Evolutionary conservation across 371 early-diverging fungal species (phyloP).

Genomic region (Fennellomyces sp.): DNA sequence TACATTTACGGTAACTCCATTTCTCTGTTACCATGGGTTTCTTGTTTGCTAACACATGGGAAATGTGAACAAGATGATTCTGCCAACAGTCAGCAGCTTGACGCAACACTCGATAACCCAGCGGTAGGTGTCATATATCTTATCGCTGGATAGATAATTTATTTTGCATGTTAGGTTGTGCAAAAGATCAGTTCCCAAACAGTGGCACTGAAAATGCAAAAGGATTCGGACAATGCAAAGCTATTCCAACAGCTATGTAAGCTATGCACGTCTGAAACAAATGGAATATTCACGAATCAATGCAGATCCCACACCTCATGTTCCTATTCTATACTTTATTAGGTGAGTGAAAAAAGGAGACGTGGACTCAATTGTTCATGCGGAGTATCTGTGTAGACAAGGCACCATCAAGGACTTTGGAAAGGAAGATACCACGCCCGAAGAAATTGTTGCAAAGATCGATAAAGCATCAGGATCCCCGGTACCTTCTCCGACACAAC

Average conservation of each 20-base stretch:
- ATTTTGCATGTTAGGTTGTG: constrained; percentile 6
- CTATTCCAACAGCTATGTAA: constrained; percentile 31
- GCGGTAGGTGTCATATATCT: constrained; percentile 4
- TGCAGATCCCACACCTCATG: constrained; percentile 21
- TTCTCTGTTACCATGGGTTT: background rate
- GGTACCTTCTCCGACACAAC: background rate
- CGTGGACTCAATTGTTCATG: too few species aligned
- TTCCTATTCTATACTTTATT: constrained; percentile 26
- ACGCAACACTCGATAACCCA: constrained; percentile 5
- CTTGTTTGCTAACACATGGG: background rate
- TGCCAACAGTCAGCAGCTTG: constrained; percentile 6
- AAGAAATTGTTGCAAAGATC: constrained; percentile 18
- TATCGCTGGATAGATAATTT: background rate
- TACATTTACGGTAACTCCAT: constrained; percentile 21
- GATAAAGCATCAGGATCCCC: constrained; percentile 4
- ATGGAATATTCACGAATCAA: background rate
- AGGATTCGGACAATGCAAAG: constrained; percentile 23
- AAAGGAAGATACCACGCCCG: constrained; percentile 8
- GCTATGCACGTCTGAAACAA: background rate
- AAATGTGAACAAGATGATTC: constrained; percentile 11
- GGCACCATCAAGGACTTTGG: constrained; percentile 26
- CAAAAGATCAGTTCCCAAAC: background rate
- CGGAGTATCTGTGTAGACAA: background rate
- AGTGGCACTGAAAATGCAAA: constrained; percentile 21
- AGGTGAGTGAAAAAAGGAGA: too few species aligned